phyloP scores from a whole-genome alignment of 2,329 filamentous ascomycete species.

The Stylonectria norvegica region DNA sequence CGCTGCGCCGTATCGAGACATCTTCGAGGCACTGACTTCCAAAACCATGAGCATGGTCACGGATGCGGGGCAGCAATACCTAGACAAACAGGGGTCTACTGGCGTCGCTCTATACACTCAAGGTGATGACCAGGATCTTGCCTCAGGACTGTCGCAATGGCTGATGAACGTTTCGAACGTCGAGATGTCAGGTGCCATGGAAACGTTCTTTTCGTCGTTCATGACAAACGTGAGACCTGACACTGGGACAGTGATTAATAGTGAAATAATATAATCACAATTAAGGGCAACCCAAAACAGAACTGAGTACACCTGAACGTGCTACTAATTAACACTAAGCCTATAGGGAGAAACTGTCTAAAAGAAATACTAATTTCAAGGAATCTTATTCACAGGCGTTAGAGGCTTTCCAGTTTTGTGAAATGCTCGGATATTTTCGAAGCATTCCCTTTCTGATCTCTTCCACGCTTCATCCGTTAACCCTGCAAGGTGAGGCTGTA shows the following conservation, averaged over 20 bases:
- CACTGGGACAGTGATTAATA: background rate
- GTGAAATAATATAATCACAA: no score
- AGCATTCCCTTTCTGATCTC: background rate
- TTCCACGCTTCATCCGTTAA: background rate
- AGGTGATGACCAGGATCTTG: no score
- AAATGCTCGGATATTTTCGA: background rate
- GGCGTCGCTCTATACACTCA: no score
- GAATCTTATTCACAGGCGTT: background rate
- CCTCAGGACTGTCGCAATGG: no score
- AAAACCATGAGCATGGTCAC: slow-evolving; percentile 26
- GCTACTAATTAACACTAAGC: no score
- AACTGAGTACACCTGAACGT: no score
- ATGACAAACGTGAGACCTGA: background rate
- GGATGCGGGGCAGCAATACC: no score
- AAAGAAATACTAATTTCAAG: background rate
- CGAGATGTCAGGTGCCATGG: no score
- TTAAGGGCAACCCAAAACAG: no score
- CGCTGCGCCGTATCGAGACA: slow-evolving; percentile 32
- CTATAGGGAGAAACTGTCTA: background rate
- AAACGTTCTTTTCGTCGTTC: background rate
- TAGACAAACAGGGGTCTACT: no score
- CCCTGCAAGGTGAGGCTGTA: background rate
- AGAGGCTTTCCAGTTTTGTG: background rate
- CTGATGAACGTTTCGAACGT: no score
- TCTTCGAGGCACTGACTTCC: slow-evolving; percentile 30